These are phyloP conservation scores for Sugiyamaella japonica DNA, from an alignment of 1,139 yeast species.

Conservation along the genomic window DNA sequence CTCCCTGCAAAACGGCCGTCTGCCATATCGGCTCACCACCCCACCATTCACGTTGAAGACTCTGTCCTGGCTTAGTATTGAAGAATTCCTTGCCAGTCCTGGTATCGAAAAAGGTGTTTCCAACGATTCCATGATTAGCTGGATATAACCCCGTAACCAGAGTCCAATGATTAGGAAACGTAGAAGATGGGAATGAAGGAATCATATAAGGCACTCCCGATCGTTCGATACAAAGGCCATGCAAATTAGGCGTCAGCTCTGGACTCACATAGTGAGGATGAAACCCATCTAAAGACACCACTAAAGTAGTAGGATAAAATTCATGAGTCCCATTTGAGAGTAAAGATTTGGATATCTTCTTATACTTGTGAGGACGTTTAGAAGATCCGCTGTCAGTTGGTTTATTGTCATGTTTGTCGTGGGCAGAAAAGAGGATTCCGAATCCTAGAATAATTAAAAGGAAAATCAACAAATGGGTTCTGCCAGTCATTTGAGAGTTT, in stretches of 20 bases:
- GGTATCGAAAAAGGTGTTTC: slow-evolving; percentile 78
- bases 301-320: slow-evolving; percentile 73
- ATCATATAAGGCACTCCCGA: slow-evolving; percentile 80
- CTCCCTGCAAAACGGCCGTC: slow-evolving; percentile 66
- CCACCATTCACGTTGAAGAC: slow-evolving; percentile 71
- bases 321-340: slow-evolving; percentile 68
- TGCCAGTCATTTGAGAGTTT: slow-evolving; percentile 9
- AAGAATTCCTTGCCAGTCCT: slow-evolving; percentile 55
- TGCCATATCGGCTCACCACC: slow-evolving; percentile 91
- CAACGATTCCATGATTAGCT: slow-evolving; percentile 81
- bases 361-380: neutral
- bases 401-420: slow-evolving; percentile 4
- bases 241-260: slow-evolving; percentile 67
- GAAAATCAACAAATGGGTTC: slow-evolving; percentile 6
- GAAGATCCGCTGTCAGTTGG: neutral
- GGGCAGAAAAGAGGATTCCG: slow-evolving; percentile 7
- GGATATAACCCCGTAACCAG: slow-evolving; percentile 84
- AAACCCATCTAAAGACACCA: slow-evolving; percentile 82
- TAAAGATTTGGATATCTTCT: slow-evolving; percentile 32
- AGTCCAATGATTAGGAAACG: slow-evolving; percentile 93
- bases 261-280: slow-evolving; percentile 85
- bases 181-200: slow-evolving; percentile 86
- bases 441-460: slow-evolving; percentile 10
- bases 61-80: slow-evolving; percentile 58
- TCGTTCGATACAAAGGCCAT: slow-evolving; percentile 53